phyloP scores from a whole-genome alignment of 1,139 yeast species.

The Saccharomyces hybrid region DNA sequence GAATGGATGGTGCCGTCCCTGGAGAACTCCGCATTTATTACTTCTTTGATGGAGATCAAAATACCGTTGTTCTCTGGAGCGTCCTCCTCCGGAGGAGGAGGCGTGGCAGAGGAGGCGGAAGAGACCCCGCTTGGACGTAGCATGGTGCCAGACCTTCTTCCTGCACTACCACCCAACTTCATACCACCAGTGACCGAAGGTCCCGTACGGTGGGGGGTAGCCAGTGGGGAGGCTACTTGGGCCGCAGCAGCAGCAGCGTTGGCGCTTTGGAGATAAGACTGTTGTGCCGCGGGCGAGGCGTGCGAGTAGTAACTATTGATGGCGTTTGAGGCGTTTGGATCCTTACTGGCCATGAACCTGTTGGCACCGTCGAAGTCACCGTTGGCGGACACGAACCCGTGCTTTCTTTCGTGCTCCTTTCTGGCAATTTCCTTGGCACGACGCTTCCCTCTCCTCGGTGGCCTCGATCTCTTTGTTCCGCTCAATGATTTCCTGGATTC shows the following conservation, averaged over 20 bases:
- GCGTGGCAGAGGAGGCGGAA: slow-evolving; percentile 16
- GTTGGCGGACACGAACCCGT: slow-evolving; percentile 24
- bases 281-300: slow-evolving; percentile 33
- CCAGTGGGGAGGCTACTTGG: background rate
- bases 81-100: slow-evolving; percentile 19
- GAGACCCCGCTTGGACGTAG: slow-evolving; percentile 22
- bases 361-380: slow-evolving; percentile 14
- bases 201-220: slow-evolving; percentile 13
- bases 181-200: slow-evolving; percentile 13
- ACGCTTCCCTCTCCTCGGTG: slow-evolving; percentile 90
- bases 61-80: slow-evolving; percentile 59
- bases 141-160: slow-evolving; percentile 17
- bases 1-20: slow-evolving; percentile 76
- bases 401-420: slow-evolving; percentile 65
- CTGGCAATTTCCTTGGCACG: slow-evolving; percentile 92
- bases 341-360: slow-evolving; percentile 23
- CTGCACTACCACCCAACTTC: slow-evolving; percentile 24
- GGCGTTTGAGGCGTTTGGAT: slow-evolving; percentile 31
- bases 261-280: slow-evolving; percentile 27
- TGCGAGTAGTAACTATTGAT: slow-evolving; percentile 33
- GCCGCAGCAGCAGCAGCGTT: slow-evolving; percentile 1
- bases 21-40: slow-evolving; percentile 63
- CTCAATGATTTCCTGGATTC: slow-evolving; percentile 95
- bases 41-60: slow-evolving; percentile 69
- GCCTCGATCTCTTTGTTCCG: slow-evolving; percentile 96